These are phyloP conservation scores for Trametes coccinea DNA, from an alignment of 768 basidiomycete species.

Conservation along the genomic window DNA sequence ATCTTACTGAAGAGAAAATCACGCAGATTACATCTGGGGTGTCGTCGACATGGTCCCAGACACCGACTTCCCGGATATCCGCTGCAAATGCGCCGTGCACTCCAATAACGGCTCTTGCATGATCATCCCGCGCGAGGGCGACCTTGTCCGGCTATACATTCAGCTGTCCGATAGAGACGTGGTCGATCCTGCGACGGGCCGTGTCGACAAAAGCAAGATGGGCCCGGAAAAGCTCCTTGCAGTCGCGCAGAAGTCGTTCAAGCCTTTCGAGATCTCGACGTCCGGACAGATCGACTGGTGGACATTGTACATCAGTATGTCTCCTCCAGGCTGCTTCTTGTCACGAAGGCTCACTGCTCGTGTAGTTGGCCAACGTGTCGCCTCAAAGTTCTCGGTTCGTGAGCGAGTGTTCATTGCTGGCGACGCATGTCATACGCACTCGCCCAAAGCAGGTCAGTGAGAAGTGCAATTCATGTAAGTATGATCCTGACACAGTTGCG, in stretches of 20 bases:
- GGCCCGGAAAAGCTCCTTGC: constrained; percentile 43
- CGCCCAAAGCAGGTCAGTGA: constrained; percentile 41
- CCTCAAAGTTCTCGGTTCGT: constrained; percentile 46
- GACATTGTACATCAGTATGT: constrained; percentile 51
- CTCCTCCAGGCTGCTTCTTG: neutral
- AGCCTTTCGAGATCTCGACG: constrained; percentile 40
- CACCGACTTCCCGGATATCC: constrained; percentile 57
- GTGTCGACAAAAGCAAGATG: constrained; percentile 42
- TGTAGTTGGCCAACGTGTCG: constrained; percentile 57
- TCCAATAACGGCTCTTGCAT: constrained; percentile 53
- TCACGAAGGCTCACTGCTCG: neutral
- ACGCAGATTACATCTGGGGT: constrained; percentile 76
- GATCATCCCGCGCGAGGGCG: constrained; percentile 52
- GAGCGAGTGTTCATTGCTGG: constrained; percentile 59
- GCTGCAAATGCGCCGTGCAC: constrained; percentile 51
- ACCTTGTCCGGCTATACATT: constrained; percentile 51
- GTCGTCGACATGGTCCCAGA: constrained; percentile 61
- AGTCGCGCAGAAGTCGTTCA: constrained; percentile 44
- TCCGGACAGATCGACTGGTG: constrained; percentile 45
- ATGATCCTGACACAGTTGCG: too few species aligned
- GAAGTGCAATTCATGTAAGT: too few species aligned
- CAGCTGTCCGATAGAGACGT: constrained; percentile 48
- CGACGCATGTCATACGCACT: constrained; percentile 52
- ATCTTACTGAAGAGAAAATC: constrained; percentile 28
- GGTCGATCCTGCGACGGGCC: constrained; percentile 38